phyloP scores from a whole-genome alignment of 768 basidiomycete species.

The Termitomyces sp. region DNA sequence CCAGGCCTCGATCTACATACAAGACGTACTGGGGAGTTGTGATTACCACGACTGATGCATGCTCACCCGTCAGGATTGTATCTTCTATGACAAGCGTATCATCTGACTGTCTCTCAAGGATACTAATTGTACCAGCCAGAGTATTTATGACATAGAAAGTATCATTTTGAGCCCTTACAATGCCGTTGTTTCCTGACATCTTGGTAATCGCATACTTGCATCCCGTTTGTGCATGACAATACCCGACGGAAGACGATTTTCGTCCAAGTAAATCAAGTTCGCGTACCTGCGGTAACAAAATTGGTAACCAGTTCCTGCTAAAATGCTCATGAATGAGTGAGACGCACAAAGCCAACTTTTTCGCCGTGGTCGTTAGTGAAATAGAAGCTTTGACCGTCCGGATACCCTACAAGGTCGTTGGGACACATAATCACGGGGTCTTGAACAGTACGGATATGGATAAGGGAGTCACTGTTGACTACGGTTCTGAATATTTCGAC shows the following conservation, averaged over 20 bases:
- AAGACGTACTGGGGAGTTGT: not conserved
- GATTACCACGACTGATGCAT: not conserved
- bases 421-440: conserved; percentile 56
- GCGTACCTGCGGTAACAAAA: conserved; percentile 15
- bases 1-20: conserved; percentile 42
- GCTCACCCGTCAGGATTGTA: conserved; percentile 46
- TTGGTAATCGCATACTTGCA: conserved; percentile 55
- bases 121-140: conserved; percentile 37
- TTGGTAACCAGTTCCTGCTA: not conserved
- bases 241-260: conserved; percentile 47
- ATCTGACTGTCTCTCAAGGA: conserved; percentile 57
- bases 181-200: conserved; percentile 59
- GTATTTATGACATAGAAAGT: conserved; percentile 57
- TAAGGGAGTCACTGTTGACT: conserved; percentile 36
- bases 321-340: not conserved
- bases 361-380: conserved; percentile 63
- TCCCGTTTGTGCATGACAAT: conserved; percentile 54
- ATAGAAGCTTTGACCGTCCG: conserved; percentile 60
- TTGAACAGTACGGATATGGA: conserved; percentile 53
- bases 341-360: conserved; percentile 51
- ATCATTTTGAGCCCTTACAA: conserved; percentile 50
- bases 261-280: conserved; percentile 19
- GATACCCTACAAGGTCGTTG: conserved; percentile 65
- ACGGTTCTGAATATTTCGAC: conserved; percentile 65
- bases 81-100: conserved; percentile 53